A percentile compares a stretch with the other conserved stretches of the same genome.
These are phyloP conservation scores for Betula pendula DNA, from an alignment of 306 rosid species.

Conservation along the genomic window DNA sequence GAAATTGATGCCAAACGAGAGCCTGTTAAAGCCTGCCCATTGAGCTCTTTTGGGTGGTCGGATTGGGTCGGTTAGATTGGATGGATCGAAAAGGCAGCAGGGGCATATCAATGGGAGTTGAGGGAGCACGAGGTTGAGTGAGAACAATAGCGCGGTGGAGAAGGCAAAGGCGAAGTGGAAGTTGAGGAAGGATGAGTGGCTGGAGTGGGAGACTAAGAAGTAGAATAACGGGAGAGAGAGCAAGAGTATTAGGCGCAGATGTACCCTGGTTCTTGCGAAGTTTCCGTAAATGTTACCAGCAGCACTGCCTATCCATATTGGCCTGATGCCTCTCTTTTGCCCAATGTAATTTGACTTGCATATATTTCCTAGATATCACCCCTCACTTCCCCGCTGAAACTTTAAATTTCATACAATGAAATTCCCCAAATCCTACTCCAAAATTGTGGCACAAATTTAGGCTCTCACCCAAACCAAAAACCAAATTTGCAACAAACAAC, in stretches of 20 bases:
- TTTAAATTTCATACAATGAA: not conserved
- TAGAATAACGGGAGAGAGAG: not conserved
- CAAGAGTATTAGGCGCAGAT: not conserved
- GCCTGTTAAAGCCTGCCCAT: not conserved
- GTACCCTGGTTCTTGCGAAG: not conserved
- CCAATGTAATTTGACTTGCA: too few species aligned
- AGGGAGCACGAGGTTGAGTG: not conserved
- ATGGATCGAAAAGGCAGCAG: not conserved
- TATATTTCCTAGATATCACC: too few species aligned
- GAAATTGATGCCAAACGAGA: too few species aligned
- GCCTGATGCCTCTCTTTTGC: too few species aligned
- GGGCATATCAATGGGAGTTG: not conserved
- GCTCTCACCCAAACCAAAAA: not conserved
- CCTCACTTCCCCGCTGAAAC: not conserved
- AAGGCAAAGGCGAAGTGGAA: not conserved
- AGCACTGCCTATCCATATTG: too few species aligned
- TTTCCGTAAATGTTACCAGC: too few species aligned
- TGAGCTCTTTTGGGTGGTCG: not conserved
- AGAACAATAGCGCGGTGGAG: not conserved
- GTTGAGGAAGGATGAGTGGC: not conserved
- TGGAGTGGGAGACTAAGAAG: not conserved
- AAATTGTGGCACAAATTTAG: not conserved
- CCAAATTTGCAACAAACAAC: not conserved
- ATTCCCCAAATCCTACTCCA: not conserved
- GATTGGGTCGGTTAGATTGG: not conserved